Percentiles rank a stretch among this genome's conserved stretches.
Conservation (phyloP, 768 basidiomycete genomes). For the Plicaturopsis crispa region DNA sequence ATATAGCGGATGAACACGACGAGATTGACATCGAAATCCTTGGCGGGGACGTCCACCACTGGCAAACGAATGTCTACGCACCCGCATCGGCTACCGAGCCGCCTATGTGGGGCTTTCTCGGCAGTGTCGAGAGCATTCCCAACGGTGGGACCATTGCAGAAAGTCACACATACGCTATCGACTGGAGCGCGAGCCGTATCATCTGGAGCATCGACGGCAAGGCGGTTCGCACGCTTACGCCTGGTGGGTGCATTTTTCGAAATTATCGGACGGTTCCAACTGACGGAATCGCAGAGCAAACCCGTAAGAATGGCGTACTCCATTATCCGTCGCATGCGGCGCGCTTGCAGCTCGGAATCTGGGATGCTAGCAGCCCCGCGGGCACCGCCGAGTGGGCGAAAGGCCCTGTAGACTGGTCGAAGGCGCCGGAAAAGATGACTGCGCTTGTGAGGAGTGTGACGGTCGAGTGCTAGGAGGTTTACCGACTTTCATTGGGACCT, state of each 20-base stretch:
- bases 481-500: no score
- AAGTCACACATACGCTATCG: constrained; percentile 29
- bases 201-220: constrained; percentile 32
- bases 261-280: no score
- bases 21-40: constrained; percentile 37
- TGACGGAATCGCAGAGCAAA: constrained; percentile 24
- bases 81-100: constrained; percentile 18
- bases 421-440: constrained; percentile 20
- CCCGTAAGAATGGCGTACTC: constrained; percentile 21
- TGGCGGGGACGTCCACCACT: constrained; percentile 27
- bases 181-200: constrained; percentile 30
- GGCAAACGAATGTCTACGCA: constrained; percentile 35
- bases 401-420: constrained; percentile 34
- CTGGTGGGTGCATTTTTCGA: constrained; percentile 13
- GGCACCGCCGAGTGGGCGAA: constrained; percentile 36
- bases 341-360: constrained; percentile 36
- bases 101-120: constrained; percentile 30
- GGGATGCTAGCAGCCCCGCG: constrained; percentile 33
- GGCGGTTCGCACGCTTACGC: constrained; percentile 22
- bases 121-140: constrained; percentile 21
- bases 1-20: constrained; percentile 18
- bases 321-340: constrained; percentile 29
- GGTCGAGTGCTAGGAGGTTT: constrained; percentile 23
- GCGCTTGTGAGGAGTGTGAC: constrained; percentile 27
- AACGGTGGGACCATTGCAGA: constrained; percentile 10